These are phyloP conservation scores for Podila verticillata DNA, from an alignment of 192 early-diverging fungal species.

Conservation along the genomic window DNA sequence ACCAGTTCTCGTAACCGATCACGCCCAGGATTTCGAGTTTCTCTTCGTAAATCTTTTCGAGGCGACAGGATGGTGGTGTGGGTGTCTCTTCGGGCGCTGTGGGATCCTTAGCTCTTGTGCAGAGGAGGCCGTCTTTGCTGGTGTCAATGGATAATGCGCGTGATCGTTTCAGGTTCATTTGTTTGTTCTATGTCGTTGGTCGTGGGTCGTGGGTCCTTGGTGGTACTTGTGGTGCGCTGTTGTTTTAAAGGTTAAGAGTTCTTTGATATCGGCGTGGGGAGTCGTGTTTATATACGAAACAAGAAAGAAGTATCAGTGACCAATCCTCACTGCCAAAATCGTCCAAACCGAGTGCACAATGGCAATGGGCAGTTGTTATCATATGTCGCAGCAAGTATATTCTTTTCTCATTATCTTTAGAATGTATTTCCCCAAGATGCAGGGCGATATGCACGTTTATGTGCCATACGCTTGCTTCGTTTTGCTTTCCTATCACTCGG, in stretches of 20 bases:
- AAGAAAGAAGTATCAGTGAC: not conserved
- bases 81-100: slow-evolving; percentile 16
- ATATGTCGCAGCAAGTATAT: too few species aligned
- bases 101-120: slow-evolving; percentile 6
- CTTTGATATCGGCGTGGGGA: not conserved
- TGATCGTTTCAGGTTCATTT: slow-evolving; percentile 5
- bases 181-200: not conserved
- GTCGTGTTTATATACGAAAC: not conserved
- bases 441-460: too few species aligned
- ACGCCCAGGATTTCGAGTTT: slow-evolving; percentile 29
- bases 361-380: not conserved
- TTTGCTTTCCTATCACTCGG: too few species aligned
- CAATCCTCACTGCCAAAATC: not conserved
- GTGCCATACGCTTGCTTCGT: too few species aligned
- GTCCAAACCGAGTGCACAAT: not conserved
- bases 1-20: slow-evolving; percentile 39
- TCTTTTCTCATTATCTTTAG: too few species aligned
- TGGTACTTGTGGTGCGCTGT: not conserved
- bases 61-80: slow-evolving; percentile 30
- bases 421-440: too few species aligned
- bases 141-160: slow-evolving; percentile 30
- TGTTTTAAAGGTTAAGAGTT: not conserved
- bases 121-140: slow-evolving; percentile 32
- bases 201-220: not conserved
- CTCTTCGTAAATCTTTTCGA: slow-evolving; percentile 42